Evolutionary conservation across 192 early-diverging fungal species (phyloP), one percentile per base, ranked within the genome.

Genomic region (Rhizophagus sp.): DNA sequence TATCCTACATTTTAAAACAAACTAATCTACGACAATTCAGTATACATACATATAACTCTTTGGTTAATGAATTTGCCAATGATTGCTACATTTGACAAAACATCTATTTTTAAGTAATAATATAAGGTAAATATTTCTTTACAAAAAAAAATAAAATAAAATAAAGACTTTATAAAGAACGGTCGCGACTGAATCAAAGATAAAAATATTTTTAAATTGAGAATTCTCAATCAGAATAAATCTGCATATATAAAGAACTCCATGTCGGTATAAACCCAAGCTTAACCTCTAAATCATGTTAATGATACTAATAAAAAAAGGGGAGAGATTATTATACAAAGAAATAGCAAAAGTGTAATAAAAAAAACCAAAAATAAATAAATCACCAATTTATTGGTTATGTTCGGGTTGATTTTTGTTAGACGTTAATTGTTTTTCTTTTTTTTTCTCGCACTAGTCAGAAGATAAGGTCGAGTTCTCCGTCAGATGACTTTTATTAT

Each of bases 401-500:
- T 22, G 17, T 22, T n/a, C 19, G 4, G 52, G 52, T 57, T 67
- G 27, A 34, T 67, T 34, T 25, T 30, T 67, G 24, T 67, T 30
- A 19, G 27, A 67, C 8, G 19, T 67, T 19, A 67, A 67, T 33
- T 27, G 27, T 34, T 30, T 67, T 67, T 67, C 65, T 67, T 33
- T 33, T 27, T 67, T 67, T 67, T 15, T 67, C 65, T 67, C 65
- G 65, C 65, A 67, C 65, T 67, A 67, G 65, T 70, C 68, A 70
- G 36, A 70, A 70, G 34, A 70, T 70, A 44, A 70, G n/a, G 68
- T 70, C 68, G 19, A 70, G 68, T 70, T 70, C 68, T 11, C 68
- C 68, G 22, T 70, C 68, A n/a, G 68, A 70, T 39, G 68, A 70
- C 68, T 70, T 22, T 39, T 36, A 41, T 39, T 39, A 70, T 33